Conservation (phyloP, 2,329 filamentous ascomycete species). For the Huntiella abstrusa region DNA sequence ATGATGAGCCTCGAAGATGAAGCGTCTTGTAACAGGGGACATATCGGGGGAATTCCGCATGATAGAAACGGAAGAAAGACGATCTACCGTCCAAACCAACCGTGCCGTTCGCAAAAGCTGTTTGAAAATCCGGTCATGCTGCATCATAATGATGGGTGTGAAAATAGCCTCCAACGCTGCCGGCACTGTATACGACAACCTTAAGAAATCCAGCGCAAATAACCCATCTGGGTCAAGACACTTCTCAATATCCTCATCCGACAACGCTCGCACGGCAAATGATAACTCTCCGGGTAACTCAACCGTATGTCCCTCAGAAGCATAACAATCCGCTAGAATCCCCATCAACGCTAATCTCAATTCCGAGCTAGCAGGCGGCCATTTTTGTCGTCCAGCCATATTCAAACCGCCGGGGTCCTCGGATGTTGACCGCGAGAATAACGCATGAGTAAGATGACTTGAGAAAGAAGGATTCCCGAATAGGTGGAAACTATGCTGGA, state of each 20-base stretch:
- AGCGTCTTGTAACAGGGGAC: constrained; percentile 21
- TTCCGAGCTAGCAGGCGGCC: constrained; percentile 90
- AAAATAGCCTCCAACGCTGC: constrained; percentile 54
- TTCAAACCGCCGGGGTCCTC: constrained; percentile 57
- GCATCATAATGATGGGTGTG: constrained; percentile 47
- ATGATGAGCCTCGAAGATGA: constrained; percentile 60
- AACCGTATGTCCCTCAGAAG: constrained; percentile 14
- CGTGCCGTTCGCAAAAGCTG: constrained; percentile 58
- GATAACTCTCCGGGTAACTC: constrained; percentile 50
- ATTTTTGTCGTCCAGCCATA: constrained; percentile 60
- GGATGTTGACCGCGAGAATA: constrained; percentile 45
- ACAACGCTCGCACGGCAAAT: constrained; percentile 71
- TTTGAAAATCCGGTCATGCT: constrained; percentile 75
- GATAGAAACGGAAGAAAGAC: constrained; percentile 40
- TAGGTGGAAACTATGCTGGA: constrained; percentile 68
- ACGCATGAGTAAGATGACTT: constrained; percentile 56
- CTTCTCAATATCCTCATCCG: constrained; percentile 57
- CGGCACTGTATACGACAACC: constrained; percentile 67
- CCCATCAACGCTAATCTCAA: constrained; percentile 78
- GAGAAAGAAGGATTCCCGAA: constrained; percentile 73
- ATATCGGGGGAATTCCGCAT: constrained; percentile 12
- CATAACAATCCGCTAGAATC: constrained; percentile 58
- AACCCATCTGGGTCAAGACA: constrained; percentile 70
- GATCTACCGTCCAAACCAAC: constrained; percentile 56
- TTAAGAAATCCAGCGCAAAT: constrained; percentile 82